Conservation (phyloP, 2,329 filamentous ascomycete genomes). For the Neocatenulostroma microsporum region DNA sequence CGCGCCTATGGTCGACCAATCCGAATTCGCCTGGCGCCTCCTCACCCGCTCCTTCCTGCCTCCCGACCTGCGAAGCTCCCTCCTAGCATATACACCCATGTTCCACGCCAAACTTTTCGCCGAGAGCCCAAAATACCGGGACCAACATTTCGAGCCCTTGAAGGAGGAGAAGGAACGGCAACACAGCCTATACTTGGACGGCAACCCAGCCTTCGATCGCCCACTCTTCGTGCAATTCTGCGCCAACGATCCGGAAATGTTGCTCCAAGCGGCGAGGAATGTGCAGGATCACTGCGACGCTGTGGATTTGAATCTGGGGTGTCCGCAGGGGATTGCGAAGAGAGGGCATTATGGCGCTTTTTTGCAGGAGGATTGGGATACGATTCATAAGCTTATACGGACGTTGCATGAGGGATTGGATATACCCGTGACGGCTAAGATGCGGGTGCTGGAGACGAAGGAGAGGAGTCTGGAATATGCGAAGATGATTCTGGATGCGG, state of each 20-base stretch:
- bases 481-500: conserved; percentile 73
- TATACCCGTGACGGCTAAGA: conserved; percentile 89
- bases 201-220: conserved; percentile 74
- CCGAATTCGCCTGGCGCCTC: conserved; percentile 97
- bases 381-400: conserved; percentile 75
- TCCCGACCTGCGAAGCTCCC: conserved; percentile 47
- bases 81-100: conserved; percentile 94
- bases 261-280: conserved; percentile 68
- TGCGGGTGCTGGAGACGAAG: conserved; percentile 76
- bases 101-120: conserved; percentile 84
- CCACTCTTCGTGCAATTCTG: conserved; percentile 97
- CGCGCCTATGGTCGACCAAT: conserved; percentile 97
- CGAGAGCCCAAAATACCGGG: conserved; percentile 67
- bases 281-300: conserved; percentile 88
- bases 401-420: conserved; percentile 70
- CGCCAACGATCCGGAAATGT: conserved; percentile 72
- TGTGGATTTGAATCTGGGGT: conserved; percentile 90
- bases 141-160: conserved; percentile 69
- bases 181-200: conserved; percentile 82
- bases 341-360: conserved; percentile 91
- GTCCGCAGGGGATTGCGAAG: conserved; percentile 88
- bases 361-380: conserved; percentile 80
- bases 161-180: conserved; percentile 31
- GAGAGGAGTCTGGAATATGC: conserved; percentile 87
- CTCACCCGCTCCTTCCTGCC: conserved; percentile 88